Percentiles rank a stretch among this genome's conserved stretches.
Evolutionary conservation across 306 rosid species (phyloP).

Genomic region (Vigna unguiculata): DNA sequence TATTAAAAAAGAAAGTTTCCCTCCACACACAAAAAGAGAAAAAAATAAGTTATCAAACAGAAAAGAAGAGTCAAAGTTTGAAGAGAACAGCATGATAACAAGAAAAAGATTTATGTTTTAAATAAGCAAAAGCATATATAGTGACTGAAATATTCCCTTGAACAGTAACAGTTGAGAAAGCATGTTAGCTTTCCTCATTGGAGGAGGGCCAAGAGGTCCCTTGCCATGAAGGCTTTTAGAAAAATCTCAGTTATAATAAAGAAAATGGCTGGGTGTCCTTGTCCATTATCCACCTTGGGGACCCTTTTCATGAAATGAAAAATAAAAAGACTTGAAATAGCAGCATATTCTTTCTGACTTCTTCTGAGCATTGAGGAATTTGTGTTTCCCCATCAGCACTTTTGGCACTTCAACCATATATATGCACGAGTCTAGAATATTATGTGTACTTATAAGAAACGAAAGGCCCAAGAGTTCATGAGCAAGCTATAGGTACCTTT

Average conservation of each 20-base stretch:
- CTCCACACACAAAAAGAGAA: neutral
- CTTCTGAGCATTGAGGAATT: constrained; percentile 45
- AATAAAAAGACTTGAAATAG: constrained; percentile 41
- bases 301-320: constrained; percentile 49
- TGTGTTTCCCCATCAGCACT: constrained; percentile 44
- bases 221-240: constrained; percentile 39
- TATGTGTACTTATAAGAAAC: constrained; percentile 26
- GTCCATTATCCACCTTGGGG: constrained; percentile 49
- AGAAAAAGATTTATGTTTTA: neutral
- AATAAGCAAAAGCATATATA: neutral
- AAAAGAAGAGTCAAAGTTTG: constrained; percentile 15
- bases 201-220: constrained; percentile 64
- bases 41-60: neutral
- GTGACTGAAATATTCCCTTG: constrained; percentile 50
- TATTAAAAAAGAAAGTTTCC: neutral
- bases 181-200: constrained; percentile 57
- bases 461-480: constrained; percentile 30
- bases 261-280: constrained; percentile 52
- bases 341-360: constrained; percentile 50
- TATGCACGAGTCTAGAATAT: constrained; percentile 39
- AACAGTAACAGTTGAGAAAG: constrained; percentile 48
- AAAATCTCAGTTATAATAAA: constrained; percentile 57
- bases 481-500: constrained; percentile 41
- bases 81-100: constrained; percentile 26
- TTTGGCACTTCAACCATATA: constrained; percentile 34